These are phyloP conservation scores for Ophiostoma sp. DNA, from an alignment of 2,329 filamentous ascomycete species.

Conservation along the genomic window DNA sequence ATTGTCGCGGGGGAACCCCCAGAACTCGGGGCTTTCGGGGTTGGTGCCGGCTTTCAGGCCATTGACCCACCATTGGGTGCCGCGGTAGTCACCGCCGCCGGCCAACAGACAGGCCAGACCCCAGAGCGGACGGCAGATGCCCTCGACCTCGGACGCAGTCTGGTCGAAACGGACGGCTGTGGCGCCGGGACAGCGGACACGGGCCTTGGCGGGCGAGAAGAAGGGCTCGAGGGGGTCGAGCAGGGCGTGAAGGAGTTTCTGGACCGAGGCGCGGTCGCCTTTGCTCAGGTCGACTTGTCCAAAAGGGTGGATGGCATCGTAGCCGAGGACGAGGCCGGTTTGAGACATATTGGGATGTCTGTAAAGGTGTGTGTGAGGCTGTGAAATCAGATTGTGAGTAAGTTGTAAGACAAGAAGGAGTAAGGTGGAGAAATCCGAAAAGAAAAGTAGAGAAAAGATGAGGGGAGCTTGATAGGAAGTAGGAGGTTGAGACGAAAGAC, in stretches of 20 bases:
- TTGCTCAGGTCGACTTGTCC: conserved; percentile 48
- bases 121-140: conserved; percentile 74
- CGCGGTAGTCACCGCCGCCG: conserved; percentile 64
- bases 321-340: conserved; percentile 49
- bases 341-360: conserved; percentile 28
- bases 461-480: not conserved
- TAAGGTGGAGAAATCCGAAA: not conserved
- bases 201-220: conserved; percentile 66
- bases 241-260: conserved; percentile 61
- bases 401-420: not conserved
- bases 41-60: conserved; percentile 72
- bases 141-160: conserved; percentile 74
- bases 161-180: conserved; percentile 78
- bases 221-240: conserved; percentile 71
- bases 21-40: conserved; percentile 69
- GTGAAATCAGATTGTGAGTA: not conserved
- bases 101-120: conserved; percentile 69
- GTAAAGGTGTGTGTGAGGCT: not conserved
- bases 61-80: conserved; percentile 66
- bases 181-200: conserved; percentile 66
- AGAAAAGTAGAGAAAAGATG: not conserved
- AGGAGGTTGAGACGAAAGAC: not conserved
- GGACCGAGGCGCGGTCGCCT: conserved; percentile 54
- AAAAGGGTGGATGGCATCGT: conserved; percentile 57
- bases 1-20: conserved; percentile 73